Conservation (phyloP, 805 yeast genomes). For the Starmerella davenportii region DNA sequence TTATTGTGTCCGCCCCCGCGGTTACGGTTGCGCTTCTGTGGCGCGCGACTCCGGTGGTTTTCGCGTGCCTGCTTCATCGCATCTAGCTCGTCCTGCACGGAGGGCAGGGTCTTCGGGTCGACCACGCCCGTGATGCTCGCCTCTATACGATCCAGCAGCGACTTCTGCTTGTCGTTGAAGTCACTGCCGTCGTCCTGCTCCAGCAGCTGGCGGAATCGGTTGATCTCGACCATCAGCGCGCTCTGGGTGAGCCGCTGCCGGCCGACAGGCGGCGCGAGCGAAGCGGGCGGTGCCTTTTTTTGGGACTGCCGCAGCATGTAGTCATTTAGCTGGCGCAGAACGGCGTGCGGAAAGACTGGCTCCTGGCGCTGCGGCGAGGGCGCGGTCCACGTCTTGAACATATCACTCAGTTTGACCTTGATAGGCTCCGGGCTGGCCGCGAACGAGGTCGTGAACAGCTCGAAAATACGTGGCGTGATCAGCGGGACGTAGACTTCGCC, state of each 20-base stretch:
- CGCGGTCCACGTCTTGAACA: slow-evolving; percentile 77
- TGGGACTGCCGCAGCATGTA: slow-evolving; percentile 29
- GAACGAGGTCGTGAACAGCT: slow-evolving; percentile 57
- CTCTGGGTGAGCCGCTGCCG: slow-evolving; percentile 16
- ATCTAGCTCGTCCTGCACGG: slow-evolving; percentile 20
- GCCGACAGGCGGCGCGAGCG: neutral
- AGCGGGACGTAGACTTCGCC: slow-evolving; percentile 78
- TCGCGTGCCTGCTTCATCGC: slow-evolving; percentile 6
- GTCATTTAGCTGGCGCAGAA: slow-evolving; percentile 51
- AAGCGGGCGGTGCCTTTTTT: neutral
- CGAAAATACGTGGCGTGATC: slow-evolving; percentile 52
- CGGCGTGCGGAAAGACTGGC: slow-evolving; percentile 55
- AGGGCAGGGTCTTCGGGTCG: slow-evolving; percentile 18
- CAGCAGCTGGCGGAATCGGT: slow-evolving; percentile 14
- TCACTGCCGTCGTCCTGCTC: slow-evolving; percentile 15
- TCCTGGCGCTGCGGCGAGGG: slow-evolving; percentile 41
- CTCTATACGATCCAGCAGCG: slow-evolving; percentile 19
- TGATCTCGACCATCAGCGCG: slow-evolving; percentile 20
- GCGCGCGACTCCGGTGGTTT: slow-evolving; percentile 4
- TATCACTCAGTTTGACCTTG: slow-evolving; percentile 51
- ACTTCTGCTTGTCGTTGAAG: slow-evolving; percentile 21
- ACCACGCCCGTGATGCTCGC: slow-evolving; percentile 19
- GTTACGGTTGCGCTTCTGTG: neutral
- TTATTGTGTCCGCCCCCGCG: neutral
- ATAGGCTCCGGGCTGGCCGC: slow-evolving; percentile 61